Evolutionary conservation across 306 rosid genomes (phyloP).

Genomic region (Prunus mira): DNA sequence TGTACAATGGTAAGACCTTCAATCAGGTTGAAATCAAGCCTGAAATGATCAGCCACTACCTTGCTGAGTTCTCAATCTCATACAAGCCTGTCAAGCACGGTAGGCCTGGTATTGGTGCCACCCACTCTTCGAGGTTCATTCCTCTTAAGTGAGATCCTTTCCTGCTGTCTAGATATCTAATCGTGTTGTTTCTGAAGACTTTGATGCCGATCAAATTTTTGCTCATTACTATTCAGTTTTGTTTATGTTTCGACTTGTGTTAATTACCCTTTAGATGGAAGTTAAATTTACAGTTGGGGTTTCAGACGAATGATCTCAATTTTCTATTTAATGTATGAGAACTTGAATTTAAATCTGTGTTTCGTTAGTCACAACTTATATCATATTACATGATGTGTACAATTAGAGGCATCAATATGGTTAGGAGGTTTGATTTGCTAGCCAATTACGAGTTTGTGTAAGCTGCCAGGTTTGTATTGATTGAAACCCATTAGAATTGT

Average conservation of each 20-base stretch:
- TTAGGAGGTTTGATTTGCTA: too few species aligned
- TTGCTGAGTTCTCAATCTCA: conserved; percentile 87
- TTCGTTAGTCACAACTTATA: background rate
- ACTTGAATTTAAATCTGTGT: background rate
- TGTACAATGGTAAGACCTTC: conserved; percentile 92
- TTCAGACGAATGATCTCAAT: background rate
- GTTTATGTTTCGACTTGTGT: background rate
- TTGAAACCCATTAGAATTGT: too few species aligned
- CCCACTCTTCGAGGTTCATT: conserved; percentile 96
- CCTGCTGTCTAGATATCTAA: conserved; percentile 19
- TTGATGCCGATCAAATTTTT: conserved; percentile 31
- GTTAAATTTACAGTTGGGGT: background rate
- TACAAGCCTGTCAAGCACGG: conserved; percentile 98
- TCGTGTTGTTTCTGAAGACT: conserved; percentile 22
- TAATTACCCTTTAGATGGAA: conserved; percentile 4
- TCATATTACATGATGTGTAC: background rate
- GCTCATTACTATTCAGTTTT: conserved; percentile 8
- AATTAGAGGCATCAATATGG: too few species aligned
- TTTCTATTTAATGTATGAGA: background rate
- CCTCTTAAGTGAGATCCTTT: conserved; percentile 72
- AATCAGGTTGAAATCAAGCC: conserved; percentile 93
- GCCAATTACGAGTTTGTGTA: too few species aligned
- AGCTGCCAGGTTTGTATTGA: too few species aligned
- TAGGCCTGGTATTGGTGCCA: conserved; percentile 98
- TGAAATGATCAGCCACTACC: conserved; percentile 89